Evolutionary conservation across 805 yeast species (phyloP).

Genomic region (Tetrapisispora taiwanensis): DNA sequence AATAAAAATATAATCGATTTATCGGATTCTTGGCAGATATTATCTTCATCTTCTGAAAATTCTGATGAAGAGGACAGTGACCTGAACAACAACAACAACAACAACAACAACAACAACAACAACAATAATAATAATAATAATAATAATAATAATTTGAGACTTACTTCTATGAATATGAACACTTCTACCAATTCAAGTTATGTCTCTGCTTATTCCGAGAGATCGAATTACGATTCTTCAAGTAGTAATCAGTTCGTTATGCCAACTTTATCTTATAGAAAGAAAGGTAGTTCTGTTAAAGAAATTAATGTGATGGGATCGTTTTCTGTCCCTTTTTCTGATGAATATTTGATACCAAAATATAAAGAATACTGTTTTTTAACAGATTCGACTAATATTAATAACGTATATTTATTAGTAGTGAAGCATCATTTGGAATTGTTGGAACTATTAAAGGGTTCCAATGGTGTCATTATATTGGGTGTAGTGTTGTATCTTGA

Average conservation of each 20-base stretch:
- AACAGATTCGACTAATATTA: not conserved
- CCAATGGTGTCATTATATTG: not conserved
- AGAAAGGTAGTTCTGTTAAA: not conserved
- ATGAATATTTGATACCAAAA: not conserved
- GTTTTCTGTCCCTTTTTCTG: not conserved
- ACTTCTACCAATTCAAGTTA: slow-evolving; percentile 12
- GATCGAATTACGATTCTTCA: not conserved
- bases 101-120: not conserved
- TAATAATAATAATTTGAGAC: slow-evolving; percentile 10
- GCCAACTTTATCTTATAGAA: slow-evolving; percentile 22
- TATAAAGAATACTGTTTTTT: not conserved
- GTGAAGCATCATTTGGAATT: not conserved
- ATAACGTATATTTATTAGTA: not conserved
- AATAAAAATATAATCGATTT: slow-evolving; percentile 9
- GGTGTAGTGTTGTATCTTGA: not conserved
- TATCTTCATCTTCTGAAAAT: slow-evolving; percentile 24
- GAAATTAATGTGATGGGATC: not conserved
- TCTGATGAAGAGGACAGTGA: slow-evolving; percentile 23
- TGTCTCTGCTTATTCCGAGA: not conserved
- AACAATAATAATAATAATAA: slow-evolving; percentile 10
- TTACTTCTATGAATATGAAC: not conserved
- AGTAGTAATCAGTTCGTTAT: slow-evolving; percentile 22
- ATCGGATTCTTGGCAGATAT: slow-evolving; percentile 26
- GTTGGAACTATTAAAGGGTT: not conserved
- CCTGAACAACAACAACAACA: not conserved